Conservation (phyloP, 139 green algal genomes). For the Micractinium conductrix region DNA sequence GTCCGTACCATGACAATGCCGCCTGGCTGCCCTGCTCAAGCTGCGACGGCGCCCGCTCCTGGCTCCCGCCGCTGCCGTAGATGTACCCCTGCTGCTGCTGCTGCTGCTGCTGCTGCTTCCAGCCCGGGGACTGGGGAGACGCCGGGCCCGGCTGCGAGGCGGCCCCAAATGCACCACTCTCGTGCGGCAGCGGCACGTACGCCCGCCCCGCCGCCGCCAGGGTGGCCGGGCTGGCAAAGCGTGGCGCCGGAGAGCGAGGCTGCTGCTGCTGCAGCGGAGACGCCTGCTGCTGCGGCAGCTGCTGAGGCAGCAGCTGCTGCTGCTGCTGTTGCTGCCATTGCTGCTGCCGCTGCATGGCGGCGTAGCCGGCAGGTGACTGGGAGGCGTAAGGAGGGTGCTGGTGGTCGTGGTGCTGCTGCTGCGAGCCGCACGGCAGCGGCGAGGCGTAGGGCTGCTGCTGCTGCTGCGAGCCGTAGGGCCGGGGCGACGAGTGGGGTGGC, state of each 20-base stretch:
- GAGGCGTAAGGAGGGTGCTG: neutral
- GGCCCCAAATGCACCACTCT: neutral
- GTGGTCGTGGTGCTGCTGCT: neutral
- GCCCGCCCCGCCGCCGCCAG: neutral
- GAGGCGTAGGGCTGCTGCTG: neutral
- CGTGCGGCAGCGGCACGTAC: neutral
- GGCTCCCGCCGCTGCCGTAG: neutral
- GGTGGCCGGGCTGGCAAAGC: no score
- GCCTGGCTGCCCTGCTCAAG: neutral
- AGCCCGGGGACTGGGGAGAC: neutral
- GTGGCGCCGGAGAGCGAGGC: no score
- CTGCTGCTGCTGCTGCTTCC: neutral
- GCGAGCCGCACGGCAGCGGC: neutral
- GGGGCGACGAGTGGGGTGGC: no score
- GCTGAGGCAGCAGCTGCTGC: neutral
- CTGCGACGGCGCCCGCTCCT: neutral
- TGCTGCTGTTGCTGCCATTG: neutral
- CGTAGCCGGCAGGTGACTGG: no score
- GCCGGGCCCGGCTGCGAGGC: neutral
- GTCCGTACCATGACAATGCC: neutral
- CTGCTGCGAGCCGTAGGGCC: neutral
- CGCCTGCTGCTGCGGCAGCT: neutral
- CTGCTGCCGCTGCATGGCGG: neutral
- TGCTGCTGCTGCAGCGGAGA: neutral
- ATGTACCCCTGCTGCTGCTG: neutral